Conservation (phyloP, 148 eudicot species). For the Fallopia convolvulus region DNA sequence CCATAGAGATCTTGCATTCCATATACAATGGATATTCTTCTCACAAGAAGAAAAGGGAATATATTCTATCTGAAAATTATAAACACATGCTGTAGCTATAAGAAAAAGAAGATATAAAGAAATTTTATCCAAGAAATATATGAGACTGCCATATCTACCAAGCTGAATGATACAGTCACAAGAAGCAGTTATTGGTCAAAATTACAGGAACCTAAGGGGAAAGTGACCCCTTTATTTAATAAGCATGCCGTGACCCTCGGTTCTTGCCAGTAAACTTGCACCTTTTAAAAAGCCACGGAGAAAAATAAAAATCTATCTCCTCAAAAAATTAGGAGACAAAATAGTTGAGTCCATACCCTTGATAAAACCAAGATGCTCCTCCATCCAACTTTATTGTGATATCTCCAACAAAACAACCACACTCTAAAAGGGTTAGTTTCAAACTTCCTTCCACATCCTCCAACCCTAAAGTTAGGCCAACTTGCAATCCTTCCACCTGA, state of each 20-base stretch:
- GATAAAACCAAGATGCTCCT: slow-evolving; percentile 98
- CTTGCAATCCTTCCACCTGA: slow-evolving; percentile 87
- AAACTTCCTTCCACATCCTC: slow-evolving; percentile 54
- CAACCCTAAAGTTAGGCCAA: slow-evolving; percentile 63
- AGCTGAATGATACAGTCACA: not conserved
- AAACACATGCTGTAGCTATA: not conserved
- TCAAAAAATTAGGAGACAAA: not conserved
- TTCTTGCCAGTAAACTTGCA: not conserved
- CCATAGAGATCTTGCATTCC: not conserved
- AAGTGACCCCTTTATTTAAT: not conserved
- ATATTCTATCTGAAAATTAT: not conserved
- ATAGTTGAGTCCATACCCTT: slow-evolving; percentile 48
- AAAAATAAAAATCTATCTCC: not conserved
- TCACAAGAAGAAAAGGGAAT: not conserved
- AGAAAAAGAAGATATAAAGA: not conserved
- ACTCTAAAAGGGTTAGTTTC: slow-evolving; percentile 52
- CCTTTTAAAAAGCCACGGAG: not conserved
- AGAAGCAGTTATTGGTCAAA: not conserved
- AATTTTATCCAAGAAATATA: not conserved
- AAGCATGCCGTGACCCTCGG: not conserved
- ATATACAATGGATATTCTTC: not conserved
- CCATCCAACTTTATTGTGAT: slow-evolving; percentile 67
- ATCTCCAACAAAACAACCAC: slow-evolving; percentile 72
- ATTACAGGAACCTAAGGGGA: not conserved
- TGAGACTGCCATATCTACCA: not conserved